Conservation (phyloP, 805 yeast genomes). For the Cyberlindnera euphorbiiphila region DNA sequence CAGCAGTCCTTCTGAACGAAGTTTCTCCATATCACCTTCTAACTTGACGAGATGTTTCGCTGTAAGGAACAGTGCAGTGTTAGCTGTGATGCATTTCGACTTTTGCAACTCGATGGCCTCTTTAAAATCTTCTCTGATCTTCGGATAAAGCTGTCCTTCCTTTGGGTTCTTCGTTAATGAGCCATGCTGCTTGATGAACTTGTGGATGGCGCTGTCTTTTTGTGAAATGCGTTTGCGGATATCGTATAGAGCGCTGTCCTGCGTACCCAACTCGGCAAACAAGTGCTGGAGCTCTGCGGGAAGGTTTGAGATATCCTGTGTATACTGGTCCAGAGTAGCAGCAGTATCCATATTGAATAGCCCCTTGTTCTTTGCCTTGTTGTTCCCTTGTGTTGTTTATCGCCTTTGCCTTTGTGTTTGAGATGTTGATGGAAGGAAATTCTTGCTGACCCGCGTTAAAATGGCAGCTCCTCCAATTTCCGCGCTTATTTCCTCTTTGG, state of each 20-base stretch:
- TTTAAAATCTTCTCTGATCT: slow-evolving; percentile 65
- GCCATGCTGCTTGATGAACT: slow-evolving; percentile 78
- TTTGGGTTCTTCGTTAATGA: slow-evolving; percentile 77
- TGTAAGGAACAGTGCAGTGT: slow-evolving; percentile 76
- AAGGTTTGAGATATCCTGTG: slow-evolving; percentile 71
- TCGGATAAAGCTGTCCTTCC: slow-evolving; percentile 61
- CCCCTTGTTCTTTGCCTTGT: not conserved
- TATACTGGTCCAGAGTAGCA: slow-evolving; percentile 68
- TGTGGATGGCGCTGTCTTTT: slow-evolving; percentile 77
- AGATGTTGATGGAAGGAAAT: not conserved
- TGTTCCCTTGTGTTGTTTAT: not conserved
- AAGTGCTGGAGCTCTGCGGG: slow-evolving; percentile 84
- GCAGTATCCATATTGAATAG: slow-evolving; percentile 76
- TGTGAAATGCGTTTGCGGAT: slow-evolving; percentile 61
- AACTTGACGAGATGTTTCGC: slow-evolving; percentile 70
- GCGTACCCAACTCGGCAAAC: slow-evolving; percentile 69
- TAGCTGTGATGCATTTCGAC: slow-evolving; percentile 75
- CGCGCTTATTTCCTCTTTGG: slow-evolving; percentile 4
- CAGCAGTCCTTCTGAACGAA: slow-evolving; percentile 78
- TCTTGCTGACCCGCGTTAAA: not conserved
- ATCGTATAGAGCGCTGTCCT: slow-evolving; percentile 66
- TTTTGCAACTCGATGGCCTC: slow-evolving; percentile 60
- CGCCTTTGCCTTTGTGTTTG: not conserved
- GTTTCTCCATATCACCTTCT: slow-evolving; percentile 68
- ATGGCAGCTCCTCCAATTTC: not conserved